Percentiles rank a stretch among this genome's conserved stretches.
Conservation (phyloP, 345 rosid genomes). For the Ceriops zippeliana region DNA sequence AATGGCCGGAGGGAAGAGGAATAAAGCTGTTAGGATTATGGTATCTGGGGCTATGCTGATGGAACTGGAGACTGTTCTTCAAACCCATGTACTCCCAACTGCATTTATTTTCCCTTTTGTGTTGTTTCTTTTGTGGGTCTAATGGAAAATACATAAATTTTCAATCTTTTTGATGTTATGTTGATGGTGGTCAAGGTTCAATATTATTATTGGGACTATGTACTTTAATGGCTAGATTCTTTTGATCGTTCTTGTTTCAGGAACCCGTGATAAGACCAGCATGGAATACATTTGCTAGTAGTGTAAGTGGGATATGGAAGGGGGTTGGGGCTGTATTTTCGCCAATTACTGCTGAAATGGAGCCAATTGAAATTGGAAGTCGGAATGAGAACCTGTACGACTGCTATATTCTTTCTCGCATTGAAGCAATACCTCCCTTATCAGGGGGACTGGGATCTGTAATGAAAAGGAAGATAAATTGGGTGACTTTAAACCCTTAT, state of each 20-base stretch:
- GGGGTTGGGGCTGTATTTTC: constrained; percentile 93
- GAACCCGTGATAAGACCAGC: constrained; percentile 84
- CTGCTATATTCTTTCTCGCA: constrained; percentile 60
- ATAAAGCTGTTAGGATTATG: constrained; percentile 38
- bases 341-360: constrained; percentile 83
- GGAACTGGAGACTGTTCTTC: constrained; percentile 80
- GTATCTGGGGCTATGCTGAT: constrained; percentile 69
- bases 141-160: background rate
- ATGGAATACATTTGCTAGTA: constrained; percentile 86
- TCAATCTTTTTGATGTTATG: background rate
- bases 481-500: constrained; percentile 88
- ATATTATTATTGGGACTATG: no score
- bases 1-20: constrained; percentile 38
- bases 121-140: background rate
- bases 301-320: constrained; percentile 95
- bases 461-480: constrained; percentile 66
- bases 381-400: constrained; percentile 68
- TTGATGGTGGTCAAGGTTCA: background rate
- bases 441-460: constrained; percentile 40
- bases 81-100: constrained; percentile 61
- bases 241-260: constrained; percentile 25
- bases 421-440: constrained; percentile 42
- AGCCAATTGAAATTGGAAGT: constrained; percentile 73
- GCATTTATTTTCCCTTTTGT: background rate
- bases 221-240: background rate